Base-by-base conservation (phyloP, 805 yeast genomes). In the Blastobotrys attinorum region DNA sequence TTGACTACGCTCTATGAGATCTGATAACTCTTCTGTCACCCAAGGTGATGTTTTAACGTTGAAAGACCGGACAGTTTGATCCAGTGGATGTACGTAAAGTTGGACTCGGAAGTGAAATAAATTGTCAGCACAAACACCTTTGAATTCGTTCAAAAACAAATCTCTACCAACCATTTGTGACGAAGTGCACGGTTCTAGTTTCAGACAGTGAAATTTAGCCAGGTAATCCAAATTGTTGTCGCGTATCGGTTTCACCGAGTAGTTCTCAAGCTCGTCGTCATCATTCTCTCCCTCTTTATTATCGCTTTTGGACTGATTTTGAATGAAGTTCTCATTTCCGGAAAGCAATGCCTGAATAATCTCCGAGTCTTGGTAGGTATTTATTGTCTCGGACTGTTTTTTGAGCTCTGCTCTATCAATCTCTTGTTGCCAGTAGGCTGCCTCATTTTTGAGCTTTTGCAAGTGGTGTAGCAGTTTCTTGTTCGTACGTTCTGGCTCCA, bases 141-240 rank as follows among this genome's bases (percentile, higher is more conserved):
- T 13, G 21, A 34, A 34, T 20, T 34, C 37, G 20, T 34, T 34
- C 37, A 34, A 17, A 16, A 34, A 16, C 22, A 34, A n/a, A 22
- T 34, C 37, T 34, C 37, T n/a, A 17, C 22, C 15, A n/a, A 34
- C 20, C 13, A 34, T n/a, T 13, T 34, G 16, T n/a, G 37, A 34
- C 21, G 37, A 15, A 13, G 20, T 20, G 13, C 20, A 16, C 20
- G 16, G 21, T 5, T 34, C 21, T 11, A 34, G 18, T 16, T n/a
- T 17, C 13, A 34, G 22, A 13, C 20, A 16, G 18, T 34, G 37
- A 13, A 34, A 34, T 22, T 16, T 34, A 5, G 21, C 37, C 18
- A 20, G 16, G 10, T 16, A 34, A 11, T 34, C 22, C 10, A 10
- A 20, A 16, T 34, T 20, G 21, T 20, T 34, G 37, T 34, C 16